Conservation (phyloP, 768 basidiomycete genomes). For the Amanita phalloides region DNA sequence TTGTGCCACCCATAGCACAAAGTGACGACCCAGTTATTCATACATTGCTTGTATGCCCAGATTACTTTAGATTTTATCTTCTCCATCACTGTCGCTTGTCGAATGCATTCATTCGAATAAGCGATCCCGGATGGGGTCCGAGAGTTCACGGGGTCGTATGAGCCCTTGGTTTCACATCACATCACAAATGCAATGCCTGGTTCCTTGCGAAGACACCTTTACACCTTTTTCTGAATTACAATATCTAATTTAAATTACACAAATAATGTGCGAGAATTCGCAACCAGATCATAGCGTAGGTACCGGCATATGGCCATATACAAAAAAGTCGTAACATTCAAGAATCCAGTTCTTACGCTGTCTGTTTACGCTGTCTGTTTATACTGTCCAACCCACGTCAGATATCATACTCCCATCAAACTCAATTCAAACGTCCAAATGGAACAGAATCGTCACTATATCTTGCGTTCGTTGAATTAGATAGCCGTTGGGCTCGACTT, state of each 20-base stretch:
- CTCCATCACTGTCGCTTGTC: too few relatives aligned
- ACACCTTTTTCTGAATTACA: not conserved
- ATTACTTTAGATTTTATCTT: too few relatives aligned
- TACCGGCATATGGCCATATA: not conserved
- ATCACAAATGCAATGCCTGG: too few relatives aligned
- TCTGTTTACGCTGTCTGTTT: not conserved
- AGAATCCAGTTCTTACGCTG: not conserved
- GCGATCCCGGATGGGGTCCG: too few relatives aligned
- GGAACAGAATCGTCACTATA: too few relatives aligned
- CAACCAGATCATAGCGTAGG: not conserved
- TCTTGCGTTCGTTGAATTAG: not conserved
- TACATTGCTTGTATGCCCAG: too few relatives aligned
- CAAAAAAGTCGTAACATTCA: not conserved
- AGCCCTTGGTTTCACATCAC: too few relatives aligned
- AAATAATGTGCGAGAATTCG: not conserved
- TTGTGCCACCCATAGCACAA: too few relatives aligned
- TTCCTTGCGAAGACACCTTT: too few relatives aligned
- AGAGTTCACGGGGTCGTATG: too few relatives aligned
- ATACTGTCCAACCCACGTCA: not conserved
- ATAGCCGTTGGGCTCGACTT: slow-evolving; percentile 17
- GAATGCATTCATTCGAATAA: too few relatives aligned
- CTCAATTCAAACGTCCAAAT: not conserved
- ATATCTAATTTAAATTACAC: not conserved
- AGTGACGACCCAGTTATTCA: too few relatives aligned
- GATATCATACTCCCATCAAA: not conserved